Evolutionary conservation across 2,329 filamentous ascomycete genomes (phyloP).

Genomic region (Eurotiales sp.): DNA sequence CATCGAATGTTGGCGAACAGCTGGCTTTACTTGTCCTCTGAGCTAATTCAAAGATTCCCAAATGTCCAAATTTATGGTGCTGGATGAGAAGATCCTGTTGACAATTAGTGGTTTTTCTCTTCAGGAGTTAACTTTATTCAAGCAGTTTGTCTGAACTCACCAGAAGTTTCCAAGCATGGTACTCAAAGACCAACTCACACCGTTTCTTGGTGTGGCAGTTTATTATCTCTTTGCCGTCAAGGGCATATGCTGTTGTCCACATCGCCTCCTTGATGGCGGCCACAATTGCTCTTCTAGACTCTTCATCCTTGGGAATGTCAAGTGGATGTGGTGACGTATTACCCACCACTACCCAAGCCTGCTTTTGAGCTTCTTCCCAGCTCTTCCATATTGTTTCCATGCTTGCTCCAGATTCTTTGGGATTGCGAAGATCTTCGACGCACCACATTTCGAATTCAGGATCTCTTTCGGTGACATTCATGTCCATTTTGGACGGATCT

Average conservation of each 20-base stretch:
- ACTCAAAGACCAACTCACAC: not conserved
- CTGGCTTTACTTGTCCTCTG: not conserved
- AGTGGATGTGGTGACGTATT: not conserved
- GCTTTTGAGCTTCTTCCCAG: not conserved
- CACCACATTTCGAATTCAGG: not conserved
- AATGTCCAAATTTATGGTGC: not conserved
- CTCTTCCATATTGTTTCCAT: not conserved
- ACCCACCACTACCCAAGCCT: not conserved
- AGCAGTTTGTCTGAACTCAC: not conserved
- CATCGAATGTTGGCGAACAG: not conserved
- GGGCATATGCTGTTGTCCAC: not conserved
- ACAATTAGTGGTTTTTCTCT: not conserved
- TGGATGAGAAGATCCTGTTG: not conserved
- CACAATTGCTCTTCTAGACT: not conserved
- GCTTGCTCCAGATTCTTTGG: not conserved
- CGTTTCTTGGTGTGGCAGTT: not conserved
- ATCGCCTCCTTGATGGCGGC: not conserved
- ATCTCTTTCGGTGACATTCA: not conserved
- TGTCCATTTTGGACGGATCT: not conserved
- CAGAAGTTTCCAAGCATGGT: not conserved
- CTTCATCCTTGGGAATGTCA: not conserved
- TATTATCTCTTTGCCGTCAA: not conserved
- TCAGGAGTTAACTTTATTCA: no score
- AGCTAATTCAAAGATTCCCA: not conserved
- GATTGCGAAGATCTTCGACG: not conserved